phyloP scores from a whole-genome alignment of 139 green algal species.

The Volvox reticuliferus region DNA sequence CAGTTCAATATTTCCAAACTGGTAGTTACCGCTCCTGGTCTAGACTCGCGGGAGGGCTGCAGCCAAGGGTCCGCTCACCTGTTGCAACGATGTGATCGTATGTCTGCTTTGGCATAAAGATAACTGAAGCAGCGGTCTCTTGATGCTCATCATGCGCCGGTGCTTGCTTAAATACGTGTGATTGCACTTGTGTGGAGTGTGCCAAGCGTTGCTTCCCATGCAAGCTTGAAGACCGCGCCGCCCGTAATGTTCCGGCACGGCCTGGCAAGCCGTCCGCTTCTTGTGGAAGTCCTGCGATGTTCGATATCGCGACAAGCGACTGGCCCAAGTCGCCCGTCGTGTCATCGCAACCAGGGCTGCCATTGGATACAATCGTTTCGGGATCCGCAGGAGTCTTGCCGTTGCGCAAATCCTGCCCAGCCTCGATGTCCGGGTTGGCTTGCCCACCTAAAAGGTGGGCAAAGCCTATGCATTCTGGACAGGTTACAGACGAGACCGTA shows the following conservation, averaged over 20 bases:
- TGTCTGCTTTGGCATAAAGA: constrained; percentile 27
- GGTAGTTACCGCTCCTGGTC: too few relatives aligned
- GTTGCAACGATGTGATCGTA: constrained; percentile 47
- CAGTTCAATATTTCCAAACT: too few relatives aligned
- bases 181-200: neutral
- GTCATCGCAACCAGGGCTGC: neutral
- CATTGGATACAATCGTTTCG: neutral
- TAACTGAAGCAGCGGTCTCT: neutral
- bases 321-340: neutral
- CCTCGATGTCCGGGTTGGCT: neutral
- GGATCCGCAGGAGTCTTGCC: neutral
- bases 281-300: neutral
- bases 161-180: neutral
- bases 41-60: too few relatives aligned
- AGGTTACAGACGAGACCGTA: too few relatives aligned
- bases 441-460: too few relatives aligned
- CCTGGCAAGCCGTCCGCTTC: neutral
- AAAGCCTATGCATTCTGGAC: too few relatives aligned
- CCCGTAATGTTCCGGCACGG: neutral
- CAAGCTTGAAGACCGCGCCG: neutral
- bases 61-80: neutral
- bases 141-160: neutral
- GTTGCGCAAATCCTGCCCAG: neutral
- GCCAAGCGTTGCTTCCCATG: neutral
- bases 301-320: neutral